A percentile compares a stretch with the other conserved stretches of the same genome.
These are phyloP conservation scores for Arachis monticola DNA, from an alignment of 331 rosid species.

Conservation along the genomic window DNA sequence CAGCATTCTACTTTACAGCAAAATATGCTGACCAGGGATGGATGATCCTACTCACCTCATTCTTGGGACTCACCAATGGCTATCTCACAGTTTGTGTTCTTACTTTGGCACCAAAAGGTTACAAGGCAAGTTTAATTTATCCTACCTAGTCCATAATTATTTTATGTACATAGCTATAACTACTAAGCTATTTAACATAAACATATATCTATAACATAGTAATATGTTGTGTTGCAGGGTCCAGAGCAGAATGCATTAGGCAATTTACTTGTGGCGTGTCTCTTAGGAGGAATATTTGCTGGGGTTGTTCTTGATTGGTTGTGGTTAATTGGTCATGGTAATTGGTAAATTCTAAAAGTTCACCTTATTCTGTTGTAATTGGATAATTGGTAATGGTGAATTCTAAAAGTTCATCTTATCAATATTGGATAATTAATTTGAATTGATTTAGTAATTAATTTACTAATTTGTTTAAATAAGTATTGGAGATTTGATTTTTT, in stretches of 20 bases:
- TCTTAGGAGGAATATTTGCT: conserved; percentile 60
- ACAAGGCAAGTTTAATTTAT: conserved; percentile 10
- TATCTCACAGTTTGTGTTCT: conserved; percentile 38
- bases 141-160: background rate
- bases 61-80: conserved; percentile 60
- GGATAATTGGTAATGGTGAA: background rate
- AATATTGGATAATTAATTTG: no score
- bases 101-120: conserved; percentile 38
- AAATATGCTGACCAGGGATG: conserved; percentile 80
- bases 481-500: no score
- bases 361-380: background rate
- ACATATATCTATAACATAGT: no score
- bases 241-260: conserved; percentile 90
- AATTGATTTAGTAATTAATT: no score
- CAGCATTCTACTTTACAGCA: conserved; percentile 72
- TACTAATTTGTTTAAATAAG: no score
- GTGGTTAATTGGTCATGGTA: conserved; percentile 68
- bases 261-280: conserved; percentile 64
- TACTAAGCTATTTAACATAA: no score
- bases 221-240: conserved; percentile 49
- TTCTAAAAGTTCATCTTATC: no score
- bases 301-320: conserved; percentile 82
- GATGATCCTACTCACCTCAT: conserved; percentile 75
- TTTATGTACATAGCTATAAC: no score
- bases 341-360: conserved; percentile 31